Evolutionary conservation across 2,329 filamentous ascomycete species (phyloP).

Genomic region (Dactylellina cionopaga): DNA sequence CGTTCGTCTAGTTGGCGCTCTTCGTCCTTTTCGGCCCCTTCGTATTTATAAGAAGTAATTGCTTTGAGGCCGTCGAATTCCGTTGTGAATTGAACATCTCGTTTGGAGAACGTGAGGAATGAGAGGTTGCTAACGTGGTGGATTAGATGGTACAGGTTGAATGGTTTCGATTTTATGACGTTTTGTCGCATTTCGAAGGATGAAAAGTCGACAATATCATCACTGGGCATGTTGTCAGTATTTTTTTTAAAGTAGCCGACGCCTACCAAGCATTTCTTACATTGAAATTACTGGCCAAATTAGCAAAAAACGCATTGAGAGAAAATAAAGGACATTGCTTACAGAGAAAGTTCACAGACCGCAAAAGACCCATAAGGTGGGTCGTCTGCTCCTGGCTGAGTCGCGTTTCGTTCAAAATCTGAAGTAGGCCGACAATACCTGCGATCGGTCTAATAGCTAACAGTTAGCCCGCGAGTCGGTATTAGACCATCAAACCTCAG

Average conservation of each 20-base stretch:
- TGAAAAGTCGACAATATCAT: constrained; percentile 56
- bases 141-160: constrained; percentile 54
- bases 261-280: background rate
- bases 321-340: constrained; percentile 4
- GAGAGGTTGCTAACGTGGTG: constrained; percentile 53
- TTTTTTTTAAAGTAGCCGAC: background rate
- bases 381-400: constrained; percentile 53
- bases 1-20: constrained; percentile 50
- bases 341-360: constrained; percentile 53
- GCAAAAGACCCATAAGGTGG: constrained; percentile 50
- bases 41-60: constrained; percentile 38
- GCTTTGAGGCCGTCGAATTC: constrained; percentile 38
- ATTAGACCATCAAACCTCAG: background rate
- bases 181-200: constrained; percentile 54
- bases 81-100: constrained; percentile 48
- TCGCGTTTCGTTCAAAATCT: constrained; percentile 53
- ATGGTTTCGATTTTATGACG: constrained; percentile 47
- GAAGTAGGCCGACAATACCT: constrained; percentile 54
- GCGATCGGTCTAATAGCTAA: constrained; percentile 55
- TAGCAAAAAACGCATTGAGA: constrained; percentile 10
- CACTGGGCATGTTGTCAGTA: constrained; percentile 31
- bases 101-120: constrained; percentile 49
- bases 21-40: constrained; percentile 41
- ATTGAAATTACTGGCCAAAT: constrained; percentile 52
- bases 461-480: background rate